Percentiles rank a stretch among this genome's conserved stretches.
These are phyloP conservation scores for Ulota crispa DNA, from an alignment of 225 moss, liverwort and hornwort genomes.

Conservation along the genomic window DNA sequence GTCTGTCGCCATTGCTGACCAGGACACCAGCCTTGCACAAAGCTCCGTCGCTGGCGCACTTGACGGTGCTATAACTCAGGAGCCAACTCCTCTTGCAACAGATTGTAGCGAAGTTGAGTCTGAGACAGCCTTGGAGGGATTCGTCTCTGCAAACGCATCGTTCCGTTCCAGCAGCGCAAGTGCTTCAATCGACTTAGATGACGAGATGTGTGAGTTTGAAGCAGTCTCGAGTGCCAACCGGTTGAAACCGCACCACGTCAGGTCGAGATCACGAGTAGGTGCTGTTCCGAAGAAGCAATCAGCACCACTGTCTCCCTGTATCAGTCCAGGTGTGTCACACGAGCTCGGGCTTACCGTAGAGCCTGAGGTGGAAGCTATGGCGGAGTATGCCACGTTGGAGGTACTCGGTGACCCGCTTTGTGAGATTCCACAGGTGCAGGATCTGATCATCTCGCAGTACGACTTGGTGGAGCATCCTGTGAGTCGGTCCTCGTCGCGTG, in stretches of 20 bases:
- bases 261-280: constrained; percentile 16
- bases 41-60: background rate
- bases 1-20: background rate
- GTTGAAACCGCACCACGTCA: constrained; percentile 13
- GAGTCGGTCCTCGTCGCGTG: constrained; percentile 49
- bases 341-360: constrained; percentile 19
- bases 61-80: background rate
- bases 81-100: constrained; percentile 24
- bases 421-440: constrained; percentile 41
- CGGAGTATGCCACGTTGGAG: background rate
- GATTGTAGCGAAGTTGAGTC: constrained; percentile 45
- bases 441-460: constrained; percentile 46
- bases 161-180: constrained; percentile 50
- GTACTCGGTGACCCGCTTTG: constrained; percentile 18
- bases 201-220: constrained; percentile 47
- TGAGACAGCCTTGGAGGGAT: constrained; percentile 38
- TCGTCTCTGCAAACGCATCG: constrained; percentile 48
- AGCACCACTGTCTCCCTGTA: constrained; percentile 39
- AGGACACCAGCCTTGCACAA: background rate
- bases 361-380: background rate
- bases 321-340: constrained; percentile 40
- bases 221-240: constrained; percentile 27
- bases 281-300: constrained; percentile 25
- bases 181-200: constrained; percentile 38
- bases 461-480: constrained; percentile 54